Conservation (phyloP, 441 rosid species). For the Pelargonium australe region DNA sequence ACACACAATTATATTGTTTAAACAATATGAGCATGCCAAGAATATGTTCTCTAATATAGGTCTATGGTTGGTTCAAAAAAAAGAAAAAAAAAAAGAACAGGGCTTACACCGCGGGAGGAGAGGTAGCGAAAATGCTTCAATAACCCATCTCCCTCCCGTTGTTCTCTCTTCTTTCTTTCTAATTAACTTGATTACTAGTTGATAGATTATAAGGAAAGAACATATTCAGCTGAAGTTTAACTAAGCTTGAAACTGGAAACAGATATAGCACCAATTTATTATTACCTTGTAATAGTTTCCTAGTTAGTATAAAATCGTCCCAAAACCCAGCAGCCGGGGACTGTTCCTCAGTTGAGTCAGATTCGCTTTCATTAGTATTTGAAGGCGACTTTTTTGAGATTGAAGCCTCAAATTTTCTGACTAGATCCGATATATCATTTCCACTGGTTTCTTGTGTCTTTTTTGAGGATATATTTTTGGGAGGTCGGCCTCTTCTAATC, state of each 20-base stretch:
- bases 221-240: not conserved
- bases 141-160: no score
- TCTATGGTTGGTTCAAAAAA: no score
- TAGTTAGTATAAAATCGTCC: constrained; percentile 32
- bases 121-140: no score
- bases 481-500: constrained; percentile 23
- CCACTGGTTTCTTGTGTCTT: constrained; percentile 21
- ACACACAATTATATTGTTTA: not conserved
- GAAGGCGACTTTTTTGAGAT: constrained; percentile 34
- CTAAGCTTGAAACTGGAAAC: not conserved
- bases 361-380: constrained; percentile 10
- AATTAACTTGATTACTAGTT: no score
- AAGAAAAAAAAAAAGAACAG: no score
- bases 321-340: constrained; percentile 31
- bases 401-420: constrained; percentile 52
- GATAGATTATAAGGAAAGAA: not conserved
- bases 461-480: constrained; percentile 23
- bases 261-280: not conserved
- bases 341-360: constrained; percentile 20
- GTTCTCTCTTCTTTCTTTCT: no score
- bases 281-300: constrained; percentile 30
- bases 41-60: no score
- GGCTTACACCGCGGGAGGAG: no score
- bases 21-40: not conserved
- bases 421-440: constrained; percentile 42